These are phyloP conservation scores for Bruguiera sexangula DNA, from an alignment of 345 rosid genomes.

Conservation along the genomic window DNA sequence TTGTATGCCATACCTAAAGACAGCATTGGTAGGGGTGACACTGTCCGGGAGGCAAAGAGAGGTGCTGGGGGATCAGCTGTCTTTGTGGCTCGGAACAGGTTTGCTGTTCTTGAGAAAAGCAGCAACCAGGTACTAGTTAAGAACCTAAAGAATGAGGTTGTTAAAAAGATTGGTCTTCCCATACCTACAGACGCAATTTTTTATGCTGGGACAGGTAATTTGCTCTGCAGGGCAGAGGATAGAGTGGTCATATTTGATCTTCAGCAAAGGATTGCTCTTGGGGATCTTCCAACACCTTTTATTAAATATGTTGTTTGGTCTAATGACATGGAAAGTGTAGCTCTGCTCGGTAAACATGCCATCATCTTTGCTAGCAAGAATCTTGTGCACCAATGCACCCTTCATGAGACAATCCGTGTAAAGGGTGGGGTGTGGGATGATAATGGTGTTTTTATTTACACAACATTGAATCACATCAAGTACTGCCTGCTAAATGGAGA, in stretches of 20 bases:
- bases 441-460: slow-evolving; percentile 84
- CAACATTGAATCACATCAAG: slow-evolving; percentile 84
- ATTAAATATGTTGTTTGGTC: slow-evolving; percentile 89
- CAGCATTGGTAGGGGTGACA: slow-evolving; percentile 61
- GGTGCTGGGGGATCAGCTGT: slow-evolving; percentile 80
- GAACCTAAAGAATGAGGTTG: slow-evolving; percentile 77
- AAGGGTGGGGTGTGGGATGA: slow-evolving; percentile 99
- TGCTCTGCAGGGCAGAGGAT: slow-evolving; percentile 85
- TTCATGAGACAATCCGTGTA: slow-evolving; percentile 90
- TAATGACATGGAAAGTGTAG: slow-evolving; percentile 84
- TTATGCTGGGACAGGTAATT: slow-evolving; percentile 88
- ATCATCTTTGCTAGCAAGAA: slow-evolving; percentile 78
- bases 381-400: slow-evolving; percentile 76
- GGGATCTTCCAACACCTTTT: slow-evolving; percentile 75
- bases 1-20: slow-evolving; percentile 79
- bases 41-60: slow-evolving; percentile 78
- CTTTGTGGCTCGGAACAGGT: slow-evolving; percentile 75
- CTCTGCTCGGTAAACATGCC: slow-evolving; percentile 90
- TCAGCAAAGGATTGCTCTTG: slow-evolving; percentile 80
- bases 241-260: slow-evolving; percentile 82
- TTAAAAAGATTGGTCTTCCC: slow-evolving; percentile 69
- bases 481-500: slow-evolving; percentile 96
- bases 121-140: slow-evolving; percentile 78
- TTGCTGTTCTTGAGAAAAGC: slow-evolving; percentile 87
- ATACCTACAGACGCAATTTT: slow-evolving; percentile 75